Evolutionary conservation across 352 stramenopile species (phyloP).

Genomic region (Globisporangium yorkense): DNA sequence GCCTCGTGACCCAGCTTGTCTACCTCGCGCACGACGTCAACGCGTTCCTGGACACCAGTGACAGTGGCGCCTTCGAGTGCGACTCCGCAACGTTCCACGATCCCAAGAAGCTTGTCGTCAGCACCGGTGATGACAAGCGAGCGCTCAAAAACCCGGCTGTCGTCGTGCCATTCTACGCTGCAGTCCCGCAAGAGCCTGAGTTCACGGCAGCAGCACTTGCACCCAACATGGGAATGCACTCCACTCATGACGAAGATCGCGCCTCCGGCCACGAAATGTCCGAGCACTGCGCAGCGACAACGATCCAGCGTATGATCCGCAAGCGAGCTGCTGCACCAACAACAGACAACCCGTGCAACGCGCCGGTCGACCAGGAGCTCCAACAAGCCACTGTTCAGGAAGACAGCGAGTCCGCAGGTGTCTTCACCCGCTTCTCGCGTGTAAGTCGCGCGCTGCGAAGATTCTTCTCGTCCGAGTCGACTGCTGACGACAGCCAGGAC

Average conservation of each 20-base stretch:
- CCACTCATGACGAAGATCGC: no score
- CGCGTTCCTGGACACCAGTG: neutral
- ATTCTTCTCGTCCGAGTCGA: neutral
- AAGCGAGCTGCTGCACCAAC: neutral
- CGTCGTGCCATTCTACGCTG: neutral
- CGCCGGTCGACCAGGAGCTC: neutral
- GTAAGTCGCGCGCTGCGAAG: neutral
- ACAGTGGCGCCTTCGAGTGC: neutral
- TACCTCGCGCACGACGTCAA: conserved; percentile 2
- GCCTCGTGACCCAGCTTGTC: neutral
- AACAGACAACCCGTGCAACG: neutral
- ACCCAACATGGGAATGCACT: no score
- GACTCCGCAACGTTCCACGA: neutral
- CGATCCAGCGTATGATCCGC: conserved; percentile 5
- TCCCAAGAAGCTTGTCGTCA: neutral
- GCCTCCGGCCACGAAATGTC: neutral
- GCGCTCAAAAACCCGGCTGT: neutral
- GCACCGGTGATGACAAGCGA: neutral
- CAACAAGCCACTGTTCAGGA: neutral
- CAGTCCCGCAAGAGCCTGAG: neutral
- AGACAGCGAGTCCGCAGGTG: neutral
- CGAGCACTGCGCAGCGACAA: neutral
- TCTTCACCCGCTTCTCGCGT: neutral
- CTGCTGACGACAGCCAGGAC: neutral
- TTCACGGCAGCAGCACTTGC: no score